Base-by-base conservation (phyloP, 148 eudicot genomes). In the Pouteria glomerata region DNA sequence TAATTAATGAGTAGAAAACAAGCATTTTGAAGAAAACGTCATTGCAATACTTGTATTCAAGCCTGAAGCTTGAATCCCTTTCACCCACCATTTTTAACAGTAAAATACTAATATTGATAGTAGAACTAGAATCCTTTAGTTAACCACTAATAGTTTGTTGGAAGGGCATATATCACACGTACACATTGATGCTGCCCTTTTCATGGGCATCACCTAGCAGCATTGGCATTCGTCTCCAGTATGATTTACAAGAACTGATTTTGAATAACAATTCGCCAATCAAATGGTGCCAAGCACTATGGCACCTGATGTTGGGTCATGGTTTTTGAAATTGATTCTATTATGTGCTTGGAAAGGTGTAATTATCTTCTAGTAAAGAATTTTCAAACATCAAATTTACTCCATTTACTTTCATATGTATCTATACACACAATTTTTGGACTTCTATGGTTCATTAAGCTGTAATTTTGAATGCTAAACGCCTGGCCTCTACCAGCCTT, bases 1-100 rank as follows among this genome's bases (percentile, higher is more conserved):
- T n/a, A n/a, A n/a, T n/a, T n/a, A n/a, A n/a, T n/a, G n/a, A n/a
- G n/a, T n/a, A 39, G 21, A 24, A 29, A 58, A 8, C 53, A 47
- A 29, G 7, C 4, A 27, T 8, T 3, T 23, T 37, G 3, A 24
- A 15, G 23, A n/a, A 47, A 66, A 47, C 7, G 3, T 45, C 56
- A 44, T 2, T 66, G 70, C 33, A 27, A 50, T 29, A 14, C 69
- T 26, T 65, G 21, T 41, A 65, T 34, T 42, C 35, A 16, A 47
- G 23, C 35, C 69, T 65, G 35, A 42, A 65, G 51, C 23, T 50
- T 19, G 30, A 26, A 13, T 15, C 33, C 69, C 69, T 65, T 66
- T 23, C 69, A 30, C 13, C 14, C 56, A 45, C 21, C 12, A 2
- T n/a, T 29, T 30, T 8, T 64, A n/a, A n/a, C 44, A 39, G 4